phyloP scores from a whole-genome alignment of 305 asterid species.

The Rubia peregrina region DNA sequence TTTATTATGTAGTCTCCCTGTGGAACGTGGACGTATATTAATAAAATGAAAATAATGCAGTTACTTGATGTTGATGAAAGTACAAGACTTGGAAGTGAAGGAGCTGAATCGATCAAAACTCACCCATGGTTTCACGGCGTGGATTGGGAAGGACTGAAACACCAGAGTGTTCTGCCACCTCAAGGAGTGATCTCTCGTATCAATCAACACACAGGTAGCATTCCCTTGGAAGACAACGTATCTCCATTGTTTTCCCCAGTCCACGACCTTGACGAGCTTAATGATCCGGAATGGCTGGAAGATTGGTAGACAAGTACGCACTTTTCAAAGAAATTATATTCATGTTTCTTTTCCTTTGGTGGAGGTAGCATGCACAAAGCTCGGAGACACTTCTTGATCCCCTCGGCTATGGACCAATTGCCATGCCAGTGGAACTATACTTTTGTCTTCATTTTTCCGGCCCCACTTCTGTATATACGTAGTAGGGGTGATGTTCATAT shows the following conservation, averaged over 20 bases:
- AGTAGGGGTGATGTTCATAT: neutral
- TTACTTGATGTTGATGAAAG: constrained; percentile 79
- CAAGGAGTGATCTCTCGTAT: constrained; percentile 55
- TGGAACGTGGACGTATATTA: neutral
- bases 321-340: neutral
- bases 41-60: constrained; percentile 26
- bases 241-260: constrained; percentile 38
- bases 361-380: neutral
- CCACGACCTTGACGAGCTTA: constrained; percentile 45
- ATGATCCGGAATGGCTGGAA: constrained; percentile 80
- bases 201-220: constrained; percentile 42
- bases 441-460: neutral
- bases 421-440: constrained; percentile 11
- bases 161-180: constrained; percentile 41
- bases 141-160: constrained; percentile 64
- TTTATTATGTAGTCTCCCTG: constrained; percentile 8
- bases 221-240: constrained; percentile 34
- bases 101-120: constrained; percentile 52
- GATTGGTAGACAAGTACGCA: constrained; percentile 48
- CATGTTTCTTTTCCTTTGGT: neutral
- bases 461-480: constrained; percentile 10
- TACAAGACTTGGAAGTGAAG: constrained; percentile 71
- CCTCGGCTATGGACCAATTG: constrained; percentile 12
- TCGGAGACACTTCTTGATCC: constrained; percentile 7
- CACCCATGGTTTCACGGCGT: constrained; percentile 81